Conservation (phyloP, 2,329 filamentous ascomycete genomes). For the Beauveria scarabaeidicola region DNA sequence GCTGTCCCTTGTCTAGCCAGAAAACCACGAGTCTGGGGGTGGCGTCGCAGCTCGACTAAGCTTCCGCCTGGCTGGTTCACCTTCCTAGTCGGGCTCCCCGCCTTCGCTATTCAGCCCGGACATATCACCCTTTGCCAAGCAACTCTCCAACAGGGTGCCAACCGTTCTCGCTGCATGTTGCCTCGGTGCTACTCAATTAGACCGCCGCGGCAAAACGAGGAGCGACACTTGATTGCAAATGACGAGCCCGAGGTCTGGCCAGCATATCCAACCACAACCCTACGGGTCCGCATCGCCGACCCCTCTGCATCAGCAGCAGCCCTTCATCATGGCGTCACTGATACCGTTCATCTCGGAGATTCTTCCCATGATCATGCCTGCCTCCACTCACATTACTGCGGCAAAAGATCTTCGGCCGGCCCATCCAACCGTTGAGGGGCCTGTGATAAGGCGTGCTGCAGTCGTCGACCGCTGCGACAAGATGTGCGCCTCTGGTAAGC, state of each 20-base stretch:
- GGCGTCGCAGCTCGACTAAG: constrained; percentile 3
- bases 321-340: constrained; percentile 38
- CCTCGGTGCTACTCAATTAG: not conserved
- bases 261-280: not conserved
- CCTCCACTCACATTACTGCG: constrained; percentile 46
- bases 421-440: constrained; percentile 23
- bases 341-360: constrained; percentile 49
- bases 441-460: constrained; percentile 37
- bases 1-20: not conserved
- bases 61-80: constrained; percentile 2
- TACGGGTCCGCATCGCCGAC: not conserved
- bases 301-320: not conserved
- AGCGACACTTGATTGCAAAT: not conserved
- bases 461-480: constrained; percentile 55
- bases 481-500: constrained; percentile 57
- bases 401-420: constrained; percentile 38
- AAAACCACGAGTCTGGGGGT: constrained; percentile 9
- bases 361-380: constrained; percentile 50
- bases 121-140: constrained; percentile 1
- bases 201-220: not conserved
- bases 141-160: not conserved
- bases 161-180: not conserved
- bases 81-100: constrained; percentile 10
- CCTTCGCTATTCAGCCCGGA: not conserved
- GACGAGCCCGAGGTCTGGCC: not conserved